phyloP scores from a whole-genome alignment of 2,329 filamentous ascomycete genomes.

The Tympanopsis confertula region DNA sequence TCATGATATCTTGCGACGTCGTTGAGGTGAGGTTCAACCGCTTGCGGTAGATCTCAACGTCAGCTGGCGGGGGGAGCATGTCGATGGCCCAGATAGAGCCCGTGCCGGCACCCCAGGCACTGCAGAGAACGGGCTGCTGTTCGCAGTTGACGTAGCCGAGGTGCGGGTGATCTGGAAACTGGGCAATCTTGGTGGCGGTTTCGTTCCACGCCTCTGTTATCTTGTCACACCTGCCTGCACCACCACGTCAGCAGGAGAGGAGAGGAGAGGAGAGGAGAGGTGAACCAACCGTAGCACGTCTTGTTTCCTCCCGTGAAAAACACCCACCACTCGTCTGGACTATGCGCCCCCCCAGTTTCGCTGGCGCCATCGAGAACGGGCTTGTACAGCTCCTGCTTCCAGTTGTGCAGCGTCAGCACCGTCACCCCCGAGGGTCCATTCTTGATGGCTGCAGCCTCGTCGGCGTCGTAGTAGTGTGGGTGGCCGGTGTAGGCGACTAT shows the following conservation, averaged over 20 bases:
- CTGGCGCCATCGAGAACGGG: conserved; percentile 46
- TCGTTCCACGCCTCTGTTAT: conserved; percentile 58
- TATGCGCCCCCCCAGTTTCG: too few relatives aligned
- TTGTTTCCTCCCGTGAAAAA: conserved; percentile 53
- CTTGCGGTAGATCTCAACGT: conserved; percentile 38
- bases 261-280: conserved; percentile 1
- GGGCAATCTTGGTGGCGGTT: conserved; percentile 50
- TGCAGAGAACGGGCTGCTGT: conserved; percentile 42
- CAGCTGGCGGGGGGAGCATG: conserved; percentile 34
- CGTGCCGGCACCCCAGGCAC: conserved; percentile 43
- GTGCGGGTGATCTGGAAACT: conserved; percentile 46
- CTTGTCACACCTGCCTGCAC: conserved; percentile 48
- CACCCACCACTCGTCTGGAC: conserved; percentile 54
- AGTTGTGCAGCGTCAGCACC: conserved; percentile 56
- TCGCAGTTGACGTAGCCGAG: conserved; percentile 50
- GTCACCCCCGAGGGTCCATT: conserved; percentile 38
- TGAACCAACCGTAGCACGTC: conserved; percentile 44
- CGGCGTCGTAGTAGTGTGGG: conserved; percentile 23
- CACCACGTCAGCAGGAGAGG: neutral
- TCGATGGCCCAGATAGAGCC: conserved; percentile 45
- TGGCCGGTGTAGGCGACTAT: too few relatives aligned
- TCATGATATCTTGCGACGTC: conserved; percentile 45
- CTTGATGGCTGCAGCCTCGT: conserved; percentile 34
- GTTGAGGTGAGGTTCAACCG: conserved; percentile 44
- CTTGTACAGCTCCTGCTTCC: conserved; percentile 55